Evolutionary conservation across 2,329 filamentous ascomycete genomes (phyloP).

Genomic region (Paracoccidioides brasiliensis): DNA sequence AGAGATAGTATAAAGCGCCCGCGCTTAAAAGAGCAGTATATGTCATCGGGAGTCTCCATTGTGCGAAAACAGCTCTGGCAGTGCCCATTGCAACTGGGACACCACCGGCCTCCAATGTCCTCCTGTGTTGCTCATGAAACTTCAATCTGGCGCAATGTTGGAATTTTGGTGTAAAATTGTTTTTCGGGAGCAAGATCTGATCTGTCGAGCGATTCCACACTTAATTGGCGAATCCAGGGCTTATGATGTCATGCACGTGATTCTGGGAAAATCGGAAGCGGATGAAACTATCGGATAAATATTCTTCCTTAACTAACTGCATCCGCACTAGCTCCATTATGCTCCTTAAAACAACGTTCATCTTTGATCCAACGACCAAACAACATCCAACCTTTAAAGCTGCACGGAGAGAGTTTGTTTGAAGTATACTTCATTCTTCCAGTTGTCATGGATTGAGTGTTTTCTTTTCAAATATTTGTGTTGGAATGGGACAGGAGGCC

Average conservation of each 20-base stretch:
- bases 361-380: background rate
- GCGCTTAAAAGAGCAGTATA: slow-evolving; percentile 18
- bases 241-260: slow-evolving; percentile 1
- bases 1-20: slow-evolving; percentile 15
- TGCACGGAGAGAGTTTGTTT: background rate
- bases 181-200: too few relatives aligned
- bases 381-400: background rate
- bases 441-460: background rate
- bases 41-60: slow-evolving; percentile 26
- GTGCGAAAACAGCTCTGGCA: slow-evolving; percentile 20
- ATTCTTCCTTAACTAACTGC: background rate
- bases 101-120: slow-evolving; percentile 10
- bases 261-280: too few relatives aligned
- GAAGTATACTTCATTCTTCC: too few relatives aligned
- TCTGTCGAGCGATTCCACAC: background rate
- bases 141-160: background rate
- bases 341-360: background rate
- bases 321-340: background rate
- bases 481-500: background rate
- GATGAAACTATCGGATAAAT: background rate
- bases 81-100: slow-evolving; percentile 22
- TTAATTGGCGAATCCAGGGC: background rate
- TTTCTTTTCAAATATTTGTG: background rate
- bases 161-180: background rate
- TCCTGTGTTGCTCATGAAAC: slow-evolving; percentile 2